Evolutionary conservation across 306 rosid genomes (phyloP).

Genomic region (Prunus mongolica): DNA sequence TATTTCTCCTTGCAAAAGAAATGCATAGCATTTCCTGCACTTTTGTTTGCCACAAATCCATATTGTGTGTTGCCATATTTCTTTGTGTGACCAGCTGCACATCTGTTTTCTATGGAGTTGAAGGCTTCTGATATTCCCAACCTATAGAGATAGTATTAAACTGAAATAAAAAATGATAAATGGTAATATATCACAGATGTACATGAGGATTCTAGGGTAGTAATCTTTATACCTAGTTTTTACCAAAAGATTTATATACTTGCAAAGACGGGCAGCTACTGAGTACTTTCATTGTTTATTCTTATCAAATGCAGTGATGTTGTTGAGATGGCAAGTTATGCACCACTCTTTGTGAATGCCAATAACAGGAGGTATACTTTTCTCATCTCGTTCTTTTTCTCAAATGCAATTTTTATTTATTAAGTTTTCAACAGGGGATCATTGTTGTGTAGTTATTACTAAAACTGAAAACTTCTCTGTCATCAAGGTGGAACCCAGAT

Average conservation of each 20-base stretch:
- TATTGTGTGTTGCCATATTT: not conserved
- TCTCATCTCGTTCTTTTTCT: not conserved
- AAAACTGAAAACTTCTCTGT: constrained; percentile 23
- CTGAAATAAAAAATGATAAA: not conserved
- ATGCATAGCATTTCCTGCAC: not conserved
- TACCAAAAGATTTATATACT: not conserved
- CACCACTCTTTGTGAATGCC: constrained; percentile 85
- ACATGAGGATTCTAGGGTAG: not conserved
- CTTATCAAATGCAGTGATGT: constrained; percentile 57
- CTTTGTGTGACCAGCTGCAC: not conserved
- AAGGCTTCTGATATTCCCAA: not conserved
- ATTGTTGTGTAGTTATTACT: constrained; percentile 12
- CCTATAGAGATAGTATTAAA: not conserved
- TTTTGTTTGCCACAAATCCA: not conserved
- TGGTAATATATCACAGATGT: no score
- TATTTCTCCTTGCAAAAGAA: not conserved
- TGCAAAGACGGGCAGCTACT: not conserved
- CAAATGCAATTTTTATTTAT: not conserved
- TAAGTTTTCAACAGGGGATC: not conserved
- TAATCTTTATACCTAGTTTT: not conserved
- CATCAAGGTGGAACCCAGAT: constrained; percentile 85
- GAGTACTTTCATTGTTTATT: not conserved
- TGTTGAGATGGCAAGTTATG: constrained; percentile 84
- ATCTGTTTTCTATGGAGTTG: not conserved
- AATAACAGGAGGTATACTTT: constrained; percentile 63